Percentiles rank a stretch among this genome's conserved stretches.
These are phyloP conservation scores for Colletotrichum simmondsii DNA, from an alignment of 2,329 filamentous ascomycete genomes.

Conservation along the genomic window DNA sequence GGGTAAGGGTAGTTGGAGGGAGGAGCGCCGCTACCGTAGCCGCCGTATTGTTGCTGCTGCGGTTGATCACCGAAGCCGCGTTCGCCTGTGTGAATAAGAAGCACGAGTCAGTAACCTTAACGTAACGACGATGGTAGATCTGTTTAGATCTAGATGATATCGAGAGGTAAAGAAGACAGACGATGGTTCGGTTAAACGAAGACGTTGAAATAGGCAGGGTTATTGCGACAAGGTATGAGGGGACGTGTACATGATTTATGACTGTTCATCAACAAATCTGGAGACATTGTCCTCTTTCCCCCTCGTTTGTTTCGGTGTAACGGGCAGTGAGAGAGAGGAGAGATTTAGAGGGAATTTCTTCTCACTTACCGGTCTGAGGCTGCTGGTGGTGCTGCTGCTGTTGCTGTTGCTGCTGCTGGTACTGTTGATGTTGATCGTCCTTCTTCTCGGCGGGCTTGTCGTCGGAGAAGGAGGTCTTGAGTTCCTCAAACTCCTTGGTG, in stretches of 20 bases:
- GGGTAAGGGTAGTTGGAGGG: constrained; percentile 34
- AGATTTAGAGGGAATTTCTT: not conserved
- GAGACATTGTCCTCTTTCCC: not conserved
- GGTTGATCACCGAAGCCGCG: constrained; percentile 33
- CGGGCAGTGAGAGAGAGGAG: not conserved
- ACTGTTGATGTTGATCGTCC: constrained; percentile 37
- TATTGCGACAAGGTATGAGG: not conserved
- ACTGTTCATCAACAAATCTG: not conserved
- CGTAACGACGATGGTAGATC: constrained; percentile 20
- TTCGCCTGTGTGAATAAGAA: constrained; percentile 19
- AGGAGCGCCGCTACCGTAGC: constrained; percentile 28
- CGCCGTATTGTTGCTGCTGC: constrained; percentile 36
- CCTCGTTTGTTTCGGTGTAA: not conserved
- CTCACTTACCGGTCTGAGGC: constrained; percentile 28
- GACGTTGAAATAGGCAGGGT: not conserved
- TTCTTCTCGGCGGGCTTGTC: constrained; percentile 43
- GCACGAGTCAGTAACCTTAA: constrained; percentile 32
- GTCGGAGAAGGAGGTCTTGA: constrained; percentile 54
- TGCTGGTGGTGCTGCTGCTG: constrained; percentile 37
- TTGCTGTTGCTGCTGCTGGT: constrained; percentile 27
- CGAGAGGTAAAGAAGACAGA: not conserved
- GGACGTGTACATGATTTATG: constrained; percentile 1
- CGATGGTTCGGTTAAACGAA: not conserved
- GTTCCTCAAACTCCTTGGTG: constrained; percentile 56
- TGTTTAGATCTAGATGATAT: not conserved